Evolutionary conservation across 345 rosid species (phyloP).

Genomic region (Eucalyptus brandiana): DNA sequence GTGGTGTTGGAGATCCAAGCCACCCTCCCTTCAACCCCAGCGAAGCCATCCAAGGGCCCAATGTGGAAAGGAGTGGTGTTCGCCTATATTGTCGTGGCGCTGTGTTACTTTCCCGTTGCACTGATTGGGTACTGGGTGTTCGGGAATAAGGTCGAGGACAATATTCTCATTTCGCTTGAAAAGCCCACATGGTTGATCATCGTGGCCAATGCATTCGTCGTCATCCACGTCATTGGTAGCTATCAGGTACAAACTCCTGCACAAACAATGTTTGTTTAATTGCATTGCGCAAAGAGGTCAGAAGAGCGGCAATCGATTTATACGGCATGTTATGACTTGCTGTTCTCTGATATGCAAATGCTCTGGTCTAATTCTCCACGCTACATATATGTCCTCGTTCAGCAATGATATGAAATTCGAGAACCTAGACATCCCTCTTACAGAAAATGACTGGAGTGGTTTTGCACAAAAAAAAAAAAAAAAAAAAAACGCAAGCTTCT

Average conservation of each 20-base stretch:
- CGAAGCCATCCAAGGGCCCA: constrained; percentile 71
- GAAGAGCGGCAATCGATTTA: background rate
- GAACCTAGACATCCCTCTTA: background rate
- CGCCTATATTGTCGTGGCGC: constrained; percentile 55
- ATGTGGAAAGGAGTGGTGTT: constrained; percentile 77
- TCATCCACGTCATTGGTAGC: constrained; percentile 69
- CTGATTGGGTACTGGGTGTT: constrained; percentile 44
- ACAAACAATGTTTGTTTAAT: background rate
- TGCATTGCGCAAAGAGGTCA: background rate
- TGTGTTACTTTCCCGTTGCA: constrained; percentile 78
- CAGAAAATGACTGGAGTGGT: background rate
- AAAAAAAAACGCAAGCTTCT: background rate
- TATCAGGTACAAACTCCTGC: constrained; percentile 42
- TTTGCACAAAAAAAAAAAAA: background rate
- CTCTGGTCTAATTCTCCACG: background rate
- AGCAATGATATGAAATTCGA: background rate
- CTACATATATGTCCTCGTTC: background rate
- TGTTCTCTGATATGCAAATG: background rate
- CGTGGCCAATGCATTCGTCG: constrained; percentile 49
- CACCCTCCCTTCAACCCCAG: constrained; percentile 74
- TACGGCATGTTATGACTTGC: background rate
- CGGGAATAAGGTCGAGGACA: constrained; percentile 51
- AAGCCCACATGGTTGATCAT: constrained; percentile 65
- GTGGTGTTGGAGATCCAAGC: constrained; percentile 87
- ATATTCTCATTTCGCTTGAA: constrained; percentile 51